Percentiles rank a stretch among this genome's conserved stretches.
phyloP scores from a whole-genome alignment of 2,329 filamentous ascomycete species.

The Claviceps pusilla region DNA sequence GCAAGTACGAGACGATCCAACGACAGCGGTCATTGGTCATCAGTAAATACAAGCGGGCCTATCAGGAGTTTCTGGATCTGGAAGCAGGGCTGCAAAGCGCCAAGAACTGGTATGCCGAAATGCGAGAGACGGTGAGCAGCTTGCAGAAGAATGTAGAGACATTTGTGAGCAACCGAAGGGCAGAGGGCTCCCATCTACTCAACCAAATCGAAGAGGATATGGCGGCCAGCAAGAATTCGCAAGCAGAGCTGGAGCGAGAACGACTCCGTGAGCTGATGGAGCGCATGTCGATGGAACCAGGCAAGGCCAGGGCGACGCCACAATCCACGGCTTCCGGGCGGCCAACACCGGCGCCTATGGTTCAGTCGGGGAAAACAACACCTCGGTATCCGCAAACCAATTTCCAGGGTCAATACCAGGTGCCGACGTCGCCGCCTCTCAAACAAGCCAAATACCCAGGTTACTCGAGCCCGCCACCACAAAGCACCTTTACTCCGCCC shows the following conservation, averaged over 20 bases:
- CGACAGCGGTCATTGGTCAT: conserved; percentile 68
- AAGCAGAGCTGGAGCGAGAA: conserved; percentile 75
- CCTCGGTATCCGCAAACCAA: conserved; percentile 39
- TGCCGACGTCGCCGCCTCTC: conserved; percentile 40
- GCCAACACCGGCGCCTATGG: conserved; percentile 27
- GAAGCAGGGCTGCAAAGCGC: conserved; percentile 74
- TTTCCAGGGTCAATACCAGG: conserved; percentile 43
- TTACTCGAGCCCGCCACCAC: conserved; percentile 25
- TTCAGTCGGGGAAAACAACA: conserved; percentile 29
- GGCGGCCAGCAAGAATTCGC: conserved; percentile 39
- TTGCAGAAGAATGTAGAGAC: conserved; percentile 90
- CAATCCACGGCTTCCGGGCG: conserved; percentile 10
- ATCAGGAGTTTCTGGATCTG: conserved; percentile 84
- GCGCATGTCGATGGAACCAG: conserved; percentile 74
- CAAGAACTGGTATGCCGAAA: conserved; percentile 86
- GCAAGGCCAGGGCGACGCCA: conserved; percentile 19
- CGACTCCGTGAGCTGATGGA: conserved; percentile 84
- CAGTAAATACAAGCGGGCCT: conserved; percentile 76
- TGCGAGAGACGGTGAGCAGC: conserved; percentile 86
- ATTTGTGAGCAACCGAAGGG: conserved; percentile 86
- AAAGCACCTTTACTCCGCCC: conserved; percentile 33
- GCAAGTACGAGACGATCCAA: conserved; percentile 81
- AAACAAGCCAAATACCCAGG: conserved; percentile 29
- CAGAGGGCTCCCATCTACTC: conserved; percentile 80
- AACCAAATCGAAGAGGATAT: conserved; percentile 74